Evolutionary conservation across 352 stramenopile species (phyloP), one percentile per base, ranked within the genome.

Genomic region (Globisporangium abappressorium): DNA sequence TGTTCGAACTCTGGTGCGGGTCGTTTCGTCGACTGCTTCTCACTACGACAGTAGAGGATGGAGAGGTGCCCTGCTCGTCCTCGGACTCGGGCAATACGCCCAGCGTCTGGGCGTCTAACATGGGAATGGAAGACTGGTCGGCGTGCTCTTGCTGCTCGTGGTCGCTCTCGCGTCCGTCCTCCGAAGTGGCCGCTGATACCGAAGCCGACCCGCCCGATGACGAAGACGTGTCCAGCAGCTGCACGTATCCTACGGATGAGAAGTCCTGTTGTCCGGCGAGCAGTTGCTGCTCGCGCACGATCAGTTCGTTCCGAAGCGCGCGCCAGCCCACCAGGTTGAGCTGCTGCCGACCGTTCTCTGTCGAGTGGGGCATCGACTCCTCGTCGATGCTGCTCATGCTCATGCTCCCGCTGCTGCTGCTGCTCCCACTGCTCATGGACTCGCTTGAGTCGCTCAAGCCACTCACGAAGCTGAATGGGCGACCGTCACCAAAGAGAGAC

Each of bases 251-350:
- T 4, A 67, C 51, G 3, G 80, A 74, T 9, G 79, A 79, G 51
- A 81, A 57, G 51, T 81, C 71, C 33, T 88, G 69, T 20, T 81
- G 60, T 0, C 73, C 76, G 14, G 70, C 64, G 4, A 70, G 64
- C 20, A 80, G 71, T 43, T 82, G 60, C 62, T 90, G 81, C 56
- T 90, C 81, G 34, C 81, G 81, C 36, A 77, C 71, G 60, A 86
- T 77, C 64, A 89, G 61, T 53, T 83, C 77, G 36, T 85, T 73
- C 18, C 82, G 72, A 57, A 84, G 73, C 1, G 80, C 78, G 36
- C 80, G 77, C 82, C 82, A 90, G 18, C 79, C 80, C 28, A 85
- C 80, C n/a, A 89, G 64, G 47, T 85, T 81, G n/a, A 90, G 69
- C 24, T 79, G 64, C n/a, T 56, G 55, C 22, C 36, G 20, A 2